Evolutionary conservation across 169 alveolate species (phyloP), one percentile per base, ranked within the genome.

Genomic region (Plasmodium gonderi): DNA sequence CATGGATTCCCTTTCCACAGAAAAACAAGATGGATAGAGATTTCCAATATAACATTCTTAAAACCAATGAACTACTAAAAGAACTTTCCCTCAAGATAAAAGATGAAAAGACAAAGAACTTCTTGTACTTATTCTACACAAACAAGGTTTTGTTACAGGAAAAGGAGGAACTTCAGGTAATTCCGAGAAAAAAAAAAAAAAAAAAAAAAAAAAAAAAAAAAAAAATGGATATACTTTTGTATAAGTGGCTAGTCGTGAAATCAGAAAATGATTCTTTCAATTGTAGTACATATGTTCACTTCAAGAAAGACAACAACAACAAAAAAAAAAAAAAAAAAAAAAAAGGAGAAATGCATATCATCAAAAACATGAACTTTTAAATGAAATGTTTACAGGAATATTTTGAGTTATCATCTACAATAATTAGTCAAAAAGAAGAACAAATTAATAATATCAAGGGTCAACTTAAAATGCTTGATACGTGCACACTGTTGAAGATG

Each of bases 101-200:
- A 49, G 91, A 81, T 38, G 91, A 81, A 26, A 36, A 81, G 33
- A 81, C 54, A 45, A 81, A 68, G 23, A 81, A 69, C 54, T 81
- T 81, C 40, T 20, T 81, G 14, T 81, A 67, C 38, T 42, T 81
- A 23, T 81, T 81, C 23, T 81, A 81, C 38, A 81, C 91, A 6
- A 81, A 81, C 81, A 81, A 67, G 20, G 75, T 81, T 8, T 42
- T 81, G n/a, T 20, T 81, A 44, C 91, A 81, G 40, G 91, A 81
- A 17, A 67, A 69, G 51, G 91, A 81, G 44, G 91, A 81, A 14
- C 80, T 81, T 0, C 91, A 81, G 80, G 91, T 81, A 81, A 3
- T 4, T 40, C 2, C 6, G 14, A 5, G n/a, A n/a, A n/a, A n/a
- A n/a, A n/a, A n/a, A n/a, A n/a, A n/a, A n/a, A n/a, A n/a, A n/a